Percentiles rank a stretch among this genome's conserved stretches.
phyloP scores from a whole-genome alignment of 2,329 filamentous ascomycete genomes.

The Aspergillus hiratsukae region DNA sequence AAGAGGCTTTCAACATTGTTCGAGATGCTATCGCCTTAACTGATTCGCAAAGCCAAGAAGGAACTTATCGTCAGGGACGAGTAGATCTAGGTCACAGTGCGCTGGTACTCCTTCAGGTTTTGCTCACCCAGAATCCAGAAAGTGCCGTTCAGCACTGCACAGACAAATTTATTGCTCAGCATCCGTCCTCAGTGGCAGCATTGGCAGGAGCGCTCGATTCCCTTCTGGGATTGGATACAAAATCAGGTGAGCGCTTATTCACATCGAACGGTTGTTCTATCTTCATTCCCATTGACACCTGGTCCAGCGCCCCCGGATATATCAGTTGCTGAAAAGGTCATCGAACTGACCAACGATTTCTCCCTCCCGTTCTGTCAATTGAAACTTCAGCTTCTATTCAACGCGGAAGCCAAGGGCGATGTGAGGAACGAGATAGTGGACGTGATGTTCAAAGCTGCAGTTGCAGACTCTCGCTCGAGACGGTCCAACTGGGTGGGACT shows the following conservation, averaged over 20 bases:
- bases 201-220: slow-evolving; percentile 30
- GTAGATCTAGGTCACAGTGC: slow-evolving; percentile 20
- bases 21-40: slow-evolving; percentile 27
- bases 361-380: slow-evolving; percentile 42
- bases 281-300: slow-evolving; percentile 6
- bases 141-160: slow-evolving; percentile 24
- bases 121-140: slow-evolving; percentile 32
- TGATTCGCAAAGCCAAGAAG: slow-evolving; percentile 5
- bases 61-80: slow-evolving; percentile 2
- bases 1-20: slow-evolving; percentile 31
- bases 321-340: slow-evolving; percentile 31
- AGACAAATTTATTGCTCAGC: slow-evolving; percentile 25
- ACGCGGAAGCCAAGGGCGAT: slow-evolving; percentile 23
- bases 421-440: slow-evolving; percentile 33
- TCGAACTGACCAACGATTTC: slow-evolving; percentile 37
- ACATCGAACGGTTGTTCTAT: background rate
- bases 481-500: slow-evolving; percentile 38
- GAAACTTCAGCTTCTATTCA: slow-evolving; percentile 40
- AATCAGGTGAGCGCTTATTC: slow-evolving; percentile 11
- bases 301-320: slow-evolving; percentile 11
- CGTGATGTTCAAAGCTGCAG: slow-evolving; percentile 37
- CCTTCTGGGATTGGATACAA: slow-evolving; percentile 26
- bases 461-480: slow-evolving; percentile 30
- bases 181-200: slow-evolving; percentile 22
- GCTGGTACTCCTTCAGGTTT: slow-evolving; percentile 27